Percentiles rank a stretch among this genome's conserved stretches.
Conservation (phyloP, 1,284 basidiomycete genomes). For the Grifola frondosa region DNA sequence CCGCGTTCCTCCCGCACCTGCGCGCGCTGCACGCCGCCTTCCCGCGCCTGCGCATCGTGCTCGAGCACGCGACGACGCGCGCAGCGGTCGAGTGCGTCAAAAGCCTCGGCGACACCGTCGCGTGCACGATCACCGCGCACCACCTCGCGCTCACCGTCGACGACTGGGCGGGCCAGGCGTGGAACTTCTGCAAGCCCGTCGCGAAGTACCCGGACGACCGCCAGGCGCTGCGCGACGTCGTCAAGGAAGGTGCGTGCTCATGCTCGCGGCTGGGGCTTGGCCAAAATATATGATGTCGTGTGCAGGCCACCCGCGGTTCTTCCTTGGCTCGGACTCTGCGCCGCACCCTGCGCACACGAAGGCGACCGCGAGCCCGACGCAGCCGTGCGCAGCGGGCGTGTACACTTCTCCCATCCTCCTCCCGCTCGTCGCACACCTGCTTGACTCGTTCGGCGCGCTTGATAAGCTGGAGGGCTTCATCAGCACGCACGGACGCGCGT, state of each 20-base stretch:
- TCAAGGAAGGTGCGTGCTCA: constrained; percentile 65
- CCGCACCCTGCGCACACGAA: constrained; percentile 89
- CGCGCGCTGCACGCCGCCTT: constrained; percentile 82
- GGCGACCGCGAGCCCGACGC: constrained; percentile 68
- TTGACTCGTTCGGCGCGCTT: constrained; percentile 86
- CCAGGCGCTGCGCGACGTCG: constrained; percentile 78
- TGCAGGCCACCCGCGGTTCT: constrained; percentile 90
- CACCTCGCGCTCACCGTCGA: constrained; percentile 95
- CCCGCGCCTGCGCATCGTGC: constrained; percentile 92
- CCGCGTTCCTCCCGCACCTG: constrained; percentile 88
- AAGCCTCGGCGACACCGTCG: constrained; percentile 84
- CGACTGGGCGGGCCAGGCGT: constrained; percentile 95
- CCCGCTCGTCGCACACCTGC: constrained; percentile 81
- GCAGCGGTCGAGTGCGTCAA: constrained; percentile 93
- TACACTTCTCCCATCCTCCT: constrained; percentile 90
- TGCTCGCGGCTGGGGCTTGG: constrained; percentile 2
- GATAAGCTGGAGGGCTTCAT: constrained; percentile 81
- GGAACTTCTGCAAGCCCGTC: constrained; percentile 98
- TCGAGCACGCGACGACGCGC: constrained; percentile 98
- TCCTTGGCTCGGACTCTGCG: constrained; percentile 97
- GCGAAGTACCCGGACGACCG: constrained; percentile 96
- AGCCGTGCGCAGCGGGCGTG: constrained; percentile 88
- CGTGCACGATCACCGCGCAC: constrained; percentile 96
- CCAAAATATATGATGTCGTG: background rate
- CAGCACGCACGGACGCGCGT: constrained; percentile 73